These are phyloP conservation scores for Pseudopyrenochaeta lycopersici DNA, from an alignment of 2,329 filamentous ascomycete genomes.

Conservation along the genomic window DNA sequence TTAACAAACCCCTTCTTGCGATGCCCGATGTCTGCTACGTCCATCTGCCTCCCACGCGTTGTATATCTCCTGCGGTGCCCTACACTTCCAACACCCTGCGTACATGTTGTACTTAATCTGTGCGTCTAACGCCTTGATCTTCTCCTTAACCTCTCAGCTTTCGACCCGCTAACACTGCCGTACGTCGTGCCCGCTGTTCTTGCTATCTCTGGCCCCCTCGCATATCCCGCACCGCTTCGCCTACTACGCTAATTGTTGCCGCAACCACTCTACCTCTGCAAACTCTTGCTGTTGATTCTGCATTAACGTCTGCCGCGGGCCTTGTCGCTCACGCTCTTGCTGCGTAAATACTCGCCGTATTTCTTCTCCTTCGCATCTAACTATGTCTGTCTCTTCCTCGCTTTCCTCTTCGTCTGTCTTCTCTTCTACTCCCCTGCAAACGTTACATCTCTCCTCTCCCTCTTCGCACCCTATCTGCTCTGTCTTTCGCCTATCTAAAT, in stretches of 20 bases:
- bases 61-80: constrained; percentile 14
- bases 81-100: constrained; percentile 16
- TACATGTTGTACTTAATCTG: constrained; percentile 10
- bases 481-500: constrained; percentile 10
- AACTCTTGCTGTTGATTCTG: constrained; percentile 10
- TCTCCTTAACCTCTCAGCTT: constrained; percentile 6
- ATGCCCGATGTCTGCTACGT: neutral
- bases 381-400: constrained; percentile 1
- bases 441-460: constrained; percentile 13
- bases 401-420: constrained; percentile 3
- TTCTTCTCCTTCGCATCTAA: constrained; percentile 6
- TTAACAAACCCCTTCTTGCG: too few species aligned
- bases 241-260: constrained; percentile 17
- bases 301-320: constrained; percentile 7
- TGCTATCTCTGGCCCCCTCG: constrained; percentile 6
- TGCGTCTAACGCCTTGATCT: constrained; percentile 6
- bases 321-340: constrained; percentile 3
- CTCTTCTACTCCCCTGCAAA: constrained; percentile 3
- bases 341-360: constrained; percentile 6
- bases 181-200: constrained; percentile 12
- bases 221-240: constrained; percentile 12
- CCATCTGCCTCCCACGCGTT: constrained; percentile 6
- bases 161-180: constrained; percentile 8
- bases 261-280: constrained; percentile 7
- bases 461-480: constrained; percentile 9